These are phyloP conservation scores for Rhizopogon vinicolor DNA, from an alignment of 768 basidiomycete species.

Conservation along the genomic window DNA sequence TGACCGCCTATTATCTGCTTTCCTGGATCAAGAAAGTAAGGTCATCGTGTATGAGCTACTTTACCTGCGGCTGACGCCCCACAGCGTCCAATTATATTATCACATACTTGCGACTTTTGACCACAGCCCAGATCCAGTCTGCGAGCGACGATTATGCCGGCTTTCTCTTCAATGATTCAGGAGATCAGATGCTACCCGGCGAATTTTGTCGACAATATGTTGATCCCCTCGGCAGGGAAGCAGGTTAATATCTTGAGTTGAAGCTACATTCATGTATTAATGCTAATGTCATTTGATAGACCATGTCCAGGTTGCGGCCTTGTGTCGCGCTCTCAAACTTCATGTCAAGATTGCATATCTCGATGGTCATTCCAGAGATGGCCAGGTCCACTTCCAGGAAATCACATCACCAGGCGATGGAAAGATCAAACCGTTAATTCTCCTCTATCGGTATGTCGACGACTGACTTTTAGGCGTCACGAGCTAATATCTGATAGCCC, in stretches of 20 bases:
- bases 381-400: constrained; percentile 61
- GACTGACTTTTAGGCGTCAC: not conserved
- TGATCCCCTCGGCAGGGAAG: constrained; percentile 73
- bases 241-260: constrained; percentile 39
- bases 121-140: constrained; percentile 75
- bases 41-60: not conserved
- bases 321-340: constrained; percentile 61
- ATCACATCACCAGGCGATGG: constrained; percentile 36
- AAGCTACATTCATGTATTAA: not conserved
- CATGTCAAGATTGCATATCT: constrained; percentile 78
- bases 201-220: constrained; percentile 78
- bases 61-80: constrained; percentile 1
- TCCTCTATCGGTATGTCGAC: constrained; percentile 67
- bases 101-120: constrained; percentile 75
- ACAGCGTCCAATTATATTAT: constrained; percentile 70
- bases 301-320: constrained; percentile 77
- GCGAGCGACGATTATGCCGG: constrained; percentile 56
- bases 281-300: constrained; percentile 37
- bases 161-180: constrained; percentile 43
- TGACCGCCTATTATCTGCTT: constrained; percentile 40
- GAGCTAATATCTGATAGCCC: constrained; percentile 44
- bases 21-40: constrained; percentile 51
- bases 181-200: constrained; percentile 47
- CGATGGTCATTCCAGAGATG: constrained; percentile 52
- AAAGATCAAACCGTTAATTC: constrained; percentile 47